phyloP scores from a whole-genome alignment of 2,329 filamentous ascomycete species.

The Fusarium dlaminii region DNA sequence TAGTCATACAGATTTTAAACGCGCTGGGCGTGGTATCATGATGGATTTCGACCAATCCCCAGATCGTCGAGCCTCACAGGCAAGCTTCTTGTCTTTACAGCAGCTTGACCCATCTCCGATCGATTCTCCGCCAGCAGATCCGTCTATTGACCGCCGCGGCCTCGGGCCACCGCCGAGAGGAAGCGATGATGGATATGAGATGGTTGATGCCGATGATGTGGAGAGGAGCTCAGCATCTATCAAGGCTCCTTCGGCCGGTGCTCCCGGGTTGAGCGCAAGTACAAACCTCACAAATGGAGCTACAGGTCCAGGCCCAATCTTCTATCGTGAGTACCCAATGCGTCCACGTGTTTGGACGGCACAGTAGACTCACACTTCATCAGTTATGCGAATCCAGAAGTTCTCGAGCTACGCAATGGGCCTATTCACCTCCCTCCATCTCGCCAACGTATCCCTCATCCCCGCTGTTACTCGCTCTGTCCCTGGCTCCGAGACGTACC shows the following conservation, averaged over 20 bases:
- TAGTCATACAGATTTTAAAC: background rate
- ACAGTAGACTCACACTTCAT: background rate
- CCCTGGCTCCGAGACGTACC: constrained; percentile 80
- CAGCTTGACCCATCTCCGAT: constrained; percentile 87
- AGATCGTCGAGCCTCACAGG: constrained; percentile 39
- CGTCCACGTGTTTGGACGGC: background rate
- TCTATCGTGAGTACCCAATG: constrained; percentile 69
- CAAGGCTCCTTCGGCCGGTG: constrained; percentile 56
- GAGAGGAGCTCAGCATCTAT: constrained; percentile 45
- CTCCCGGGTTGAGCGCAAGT: constrained; percentile 67
- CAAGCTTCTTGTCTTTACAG: constrained; percentile 68
- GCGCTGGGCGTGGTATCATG: constrained; percentile 20
- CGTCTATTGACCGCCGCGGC: constrained; percentile 55
- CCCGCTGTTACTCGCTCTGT: constrained; percentile 79
- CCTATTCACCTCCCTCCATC: constrained; percentile 79
- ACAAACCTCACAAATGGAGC: constrained; percentile 27
- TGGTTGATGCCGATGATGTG: constrained; percentile 42
- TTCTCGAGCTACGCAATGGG: constrained; percentile 90
- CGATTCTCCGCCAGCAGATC: constrained; percentile 59
- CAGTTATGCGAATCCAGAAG: constrained; percentile 72
- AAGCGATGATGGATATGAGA: constrained; percentile 45
- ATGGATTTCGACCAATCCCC: constrained; percentile 40
- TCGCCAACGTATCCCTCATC: constrained; percentile 83
- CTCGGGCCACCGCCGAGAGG: constrained; percentile 42
- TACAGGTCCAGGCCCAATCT: constrained; percentile 73